These are phyloP conservation scores for Neurospora sp. DNA, from an alignment of 495 filamentous ascomycete genomes.

Conservation along the genomic window DNA sequence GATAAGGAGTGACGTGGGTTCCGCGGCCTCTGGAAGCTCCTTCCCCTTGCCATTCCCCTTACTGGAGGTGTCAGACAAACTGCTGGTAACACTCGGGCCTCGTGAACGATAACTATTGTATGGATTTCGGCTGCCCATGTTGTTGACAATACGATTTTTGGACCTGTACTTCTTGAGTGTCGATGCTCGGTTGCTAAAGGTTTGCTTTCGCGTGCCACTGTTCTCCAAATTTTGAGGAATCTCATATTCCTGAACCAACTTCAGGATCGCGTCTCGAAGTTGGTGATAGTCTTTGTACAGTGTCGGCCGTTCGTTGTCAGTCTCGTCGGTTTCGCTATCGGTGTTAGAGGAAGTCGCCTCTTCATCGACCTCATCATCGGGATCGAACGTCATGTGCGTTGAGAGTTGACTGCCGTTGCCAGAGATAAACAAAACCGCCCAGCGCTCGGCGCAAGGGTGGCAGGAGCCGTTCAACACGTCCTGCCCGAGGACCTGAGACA, in stretches of 20 bases:
- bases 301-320: slow-evolving; percentile 52
- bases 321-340: slow-evolving; percentile 56
- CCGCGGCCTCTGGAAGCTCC: slow-evolving; percentile 18
- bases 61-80: slow-evolving; percentile 22
- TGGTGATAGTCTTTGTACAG: slow-evolving; percentile 76
- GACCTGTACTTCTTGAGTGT: slow-evolving; percentile 39
- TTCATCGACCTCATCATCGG: slow-evolving; percentile 53
- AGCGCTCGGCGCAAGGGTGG: slow-evolving; percentile 63
- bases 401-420: slow-evolving; percentile 57
- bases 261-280: slow-evolving; percentile 69
- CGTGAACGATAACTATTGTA: slow-evolving; percentile 46
- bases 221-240: slow-evolving; percentile 51
- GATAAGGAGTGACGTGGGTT: slow-evolving; percentile 41
- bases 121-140: slow-evolving; percentile 45
- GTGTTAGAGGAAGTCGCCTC: slow-evolving; percentile 49
- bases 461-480: slow-evolving; percentile 52
- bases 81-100: slow-evolving; percentile 26
- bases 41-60: slow-evolving; percentile 20
- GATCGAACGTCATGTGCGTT: slow-evolving; percentile 62
- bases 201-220: slow-evolving; percentile 42
- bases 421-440: slow-evolving; percentile 69
- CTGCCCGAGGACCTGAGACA: slow-evolving; percentile 50
- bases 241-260: slow-evolving; percentile 72
- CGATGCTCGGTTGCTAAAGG: slow-evolving; percentile 54
- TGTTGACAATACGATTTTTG: slow-evolving; percentile 40